phyloP scores from a whole-genome alignment of 164 flowering plant species.

The Magnolia officinalis region DNA sequence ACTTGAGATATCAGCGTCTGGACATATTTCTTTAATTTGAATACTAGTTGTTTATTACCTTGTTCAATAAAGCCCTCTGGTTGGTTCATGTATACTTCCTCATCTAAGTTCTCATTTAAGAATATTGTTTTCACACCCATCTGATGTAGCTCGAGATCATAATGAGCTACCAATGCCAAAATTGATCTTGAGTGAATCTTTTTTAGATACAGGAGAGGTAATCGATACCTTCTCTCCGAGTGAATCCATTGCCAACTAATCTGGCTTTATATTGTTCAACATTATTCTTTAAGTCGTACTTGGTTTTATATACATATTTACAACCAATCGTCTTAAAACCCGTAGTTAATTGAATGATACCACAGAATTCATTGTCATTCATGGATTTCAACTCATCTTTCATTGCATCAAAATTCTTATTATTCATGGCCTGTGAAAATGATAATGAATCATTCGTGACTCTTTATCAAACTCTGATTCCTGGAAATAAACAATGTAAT shows the following conservation, averaged over 20 bases:
- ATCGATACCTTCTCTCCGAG: background rate
- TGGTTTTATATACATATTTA: background rate
- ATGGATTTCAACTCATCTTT: too few relatives aligned
- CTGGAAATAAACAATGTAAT: too few relatives aligned
- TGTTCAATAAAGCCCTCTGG: too few relatives aligned
- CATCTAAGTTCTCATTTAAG: too few relatives aligned
- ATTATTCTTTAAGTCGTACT: background rate
- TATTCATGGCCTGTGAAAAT: too few relatives aligned
- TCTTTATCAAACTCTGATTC: too few relatives aligned
- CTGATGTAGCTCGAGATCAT: conserved; percentile 1
- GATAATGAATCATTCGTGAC: too few relatives aligned
- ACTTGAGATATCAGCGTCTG: background rate
- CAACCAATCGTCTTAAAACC: background rate
- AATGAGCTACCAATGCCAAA: conserved; percentile 6
- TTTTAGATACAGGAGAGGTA: background rate
- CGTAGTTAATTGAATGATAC: background rate
- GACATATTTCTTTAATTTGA: conserved; percentile 1
- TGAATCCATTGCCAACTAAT: too few relatives aligned
- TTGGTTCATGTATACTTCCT: too few relatives aligned
- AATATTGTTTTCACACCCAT: background rate
- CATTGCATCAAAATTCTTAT: too few relatives aligned
- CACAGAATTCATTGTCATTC: background rate
- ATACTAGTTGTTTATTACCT: background rate
- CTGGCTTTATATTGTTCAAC: background rate
- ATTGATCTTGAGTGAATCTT: conserved; percentile 1